Evolutionary conservation across 108 stramenopile genomes (phyloP), one percentile per base, ranked within the genome.

Genomic region (Skeletonema potamos): DNA sequence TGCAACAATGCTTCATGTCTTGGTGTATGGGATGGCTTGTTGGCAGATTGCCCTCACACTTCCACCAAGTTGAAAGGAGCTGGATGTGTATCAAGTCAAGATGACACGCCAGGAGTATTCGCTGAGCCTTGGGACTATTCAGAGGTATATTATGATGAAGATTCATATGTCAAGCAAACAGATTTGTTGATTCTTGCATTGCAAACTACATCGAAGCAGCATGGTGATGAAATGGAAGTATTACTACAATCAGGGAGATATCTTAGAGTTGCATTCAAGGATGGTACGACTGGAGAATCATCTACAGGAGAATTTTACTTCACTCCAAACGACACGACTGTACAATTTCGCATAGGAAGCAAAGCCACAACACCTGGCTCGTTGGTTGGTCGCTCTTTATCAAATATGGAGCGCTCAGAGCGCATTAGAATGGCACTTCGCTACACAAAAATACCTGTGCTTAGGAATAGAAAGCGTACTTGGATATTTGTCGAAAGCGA

Each of bases 11-110:
- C 73, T 2, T 69, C 63, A 8, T 93, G 92, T 62, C 77, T 93
- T 0, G 92, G 92, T n/a, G 88, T 93, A 3, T 93, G 92, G 92
- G 92, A 93, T 79, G 92, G 92, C 57, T 54, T 93, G 1, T 55
- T 93, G 22, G 92, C 92, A 15, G 86, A 91, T 68, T 91, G 90
- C 68, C 90, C 90, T 22, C 87, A 87, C 54, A 73, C 58, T 43
- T 70, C 54, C 6, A 17, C 54, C 33, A 44, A 24, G 17, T 30
- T 56, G 22, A 18, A 54, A 10, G 87, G 89, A 27, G 87, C 89
- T 37, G 88, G 89, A 36, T 93, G 92, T 67, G 81, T 82, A 1
- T 86, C 86, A n/a, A 82, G 81, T 15, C 92, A 93, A 77, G 92
- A 93, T 77, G 92, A 93, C 56, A 87, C 92, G 7, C 92, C 92